Base-by-base conservation (phyloP, 805 yeast genomes). In the Saturnispora hagleri region DNA sequence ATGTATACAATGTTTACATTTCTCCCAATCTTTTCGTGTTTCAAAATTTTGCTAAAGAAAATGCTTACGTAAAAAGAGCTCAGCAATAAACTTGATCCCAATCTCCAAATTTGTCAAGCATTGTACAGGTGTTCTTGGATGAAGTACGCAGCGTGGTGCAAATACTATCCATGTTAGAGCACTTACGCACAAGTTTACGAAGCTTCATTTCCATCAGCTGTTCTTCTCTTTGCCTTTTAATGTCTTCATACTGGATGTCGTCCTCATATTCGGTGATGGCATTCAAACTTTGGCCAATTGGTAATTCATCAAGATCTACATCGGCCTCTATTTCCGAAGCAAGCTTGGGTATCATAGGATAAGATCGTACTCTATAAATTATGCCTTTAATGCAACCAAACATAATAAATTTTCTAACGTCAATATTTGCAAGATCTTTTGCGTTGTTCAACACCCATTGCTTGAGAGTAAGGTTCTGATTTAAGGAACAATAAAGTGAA, bases 371-470 rank as follows among this genome's bases (percentile, higher is more conserved):
- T 48, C 97, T 69, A 63, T 89, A 89, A 8, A 95, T 84, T 5
- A 93, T 61, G 0, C 95, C 89, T 55, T 89, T 77, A 24, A 88
- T 71, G 2, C 88, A 75, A 1, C 99, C 99, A 72, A 90, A 93
- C 18, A 89, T 80, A 20, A 93, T 72, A 59, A 93, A 87, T 51
- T 95, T 71, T 56, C 98, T 74, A 3, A 93, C 72, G 65, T 93
- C 99, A 42, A 95, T 80, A 56, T 81, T 76, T 27, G 69, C 65
- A 17, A 93, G 69, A 3, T 70, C 67, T 46, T 76, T 76, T 40
- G 71, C 72, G 61, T 93, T 83, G 53, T 80, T 85, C 26, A 74
- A 60, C 62, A 81, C 87, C 98, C 99, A 95, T 24, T 84, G 87
- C 55, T 81, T 81, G 10, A 93, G 72, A 0, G 87, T 76, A 42